Percentiles rank a stretch among this genome's conserved stretches.
These are phyloP conservation scores for Saccharomycopsis sp. DNA, from an alignment of 805 yeast species.

Conservation along the genomic window DNA sequence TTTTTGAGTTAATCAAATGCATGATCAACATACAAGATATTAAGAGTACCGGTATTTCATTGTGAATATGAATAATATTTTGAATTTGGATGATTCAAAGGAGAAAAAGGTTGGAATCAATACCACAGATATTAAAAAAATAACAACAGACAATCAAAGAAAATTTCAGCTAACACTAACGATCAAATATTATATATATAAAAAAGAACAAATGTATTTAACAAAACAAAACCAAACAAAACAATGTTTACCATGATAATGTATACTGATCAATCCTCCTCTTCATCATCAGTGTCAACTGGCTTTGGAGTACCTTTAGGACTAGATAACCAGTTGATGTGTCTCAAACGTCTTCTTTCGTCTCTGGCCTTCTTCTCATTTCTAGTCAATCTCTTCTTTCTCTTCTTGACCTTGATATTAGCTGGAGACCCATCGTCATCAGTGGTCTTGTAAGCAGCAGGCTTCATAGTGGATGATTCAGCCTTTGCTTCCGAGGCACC, in stretches of 20 bases:
- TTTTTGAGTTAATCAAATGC: too few species aligned
- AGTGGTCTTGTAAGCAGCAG: conserved; percentile 33
- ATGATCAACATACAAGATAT: too few species aligned
- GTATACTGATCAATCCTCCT: conserved; percentile 29
- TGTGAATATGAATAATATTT: background rate
- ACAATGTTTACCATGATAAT: too few species aligned
- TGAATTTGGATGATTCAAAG: too few species aligned
- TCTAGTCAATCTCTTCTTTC: conserved; percentile 97
- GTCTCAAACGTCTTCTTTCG: conserved; percentile 89
- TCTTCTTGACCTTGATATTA: conserved; percentile 83
- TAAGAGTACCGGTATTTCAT: background rate
- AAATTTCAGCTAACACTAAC: background rate
- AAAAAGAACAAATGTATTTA: too few species aligned
- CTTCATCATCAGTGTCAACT: conserved; percentile 89
- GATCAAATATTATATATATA: too few species aligned
- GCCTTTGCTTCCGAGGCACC: conserved; percentile 27
- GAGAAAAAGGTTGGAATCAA: too few species aligned
- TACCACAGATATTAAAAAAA: background rate
- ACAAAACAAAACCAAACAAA: background rate
- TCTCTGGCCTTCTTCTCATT: conserved; percentile 89
- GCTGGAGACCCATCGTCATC: conserved; percentile 89
- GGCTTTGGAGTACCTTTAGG: conserved; percentile 99
- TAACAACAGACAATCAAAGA: background rate
- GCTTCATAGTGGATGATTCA: background rate
- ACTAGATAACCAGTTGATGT: conserved; percentile 88